These are phyloP conservation scores for Candida quercuum DNA, from an alignment of 805 yeast species.

Conservation along the genomic window DNA sequence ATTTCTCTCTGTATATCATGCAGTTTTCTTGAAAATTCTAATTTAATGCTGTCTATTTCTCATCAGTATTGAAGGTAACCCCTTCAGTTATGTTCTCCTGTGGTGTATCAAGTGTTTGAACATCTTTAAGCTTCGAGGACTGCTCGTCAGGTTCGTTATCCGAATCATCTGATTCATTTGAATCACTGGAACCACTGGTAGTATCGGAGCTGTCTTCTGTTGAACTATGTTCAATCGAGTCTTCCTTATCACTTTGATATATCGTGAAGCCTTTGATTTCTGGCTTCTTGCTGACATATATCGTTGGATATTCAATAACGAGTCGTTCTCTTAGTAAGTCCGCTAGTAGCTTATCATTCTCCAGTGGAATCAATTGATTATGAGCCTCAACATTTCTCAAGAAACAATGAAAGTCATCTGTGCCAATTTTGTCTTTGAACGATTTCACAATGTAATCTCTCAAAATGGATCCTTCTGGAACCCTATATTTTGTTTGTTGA, in stretches of 20 bases:
- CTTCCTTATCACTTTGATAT: constrained; percentile 19
- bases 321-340: constrained; percentile 48
- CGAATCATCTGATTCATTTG: too few relatives aligned
- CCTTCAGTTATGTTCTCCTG: too few relatives aligned
- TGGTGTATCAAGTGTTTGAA: too few relatives aligned
- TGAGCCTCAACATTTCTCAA: constrained; percentile 25
- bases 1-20: too few relatives aligned
- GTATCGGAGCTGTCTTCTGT: constrained; percentile 8
- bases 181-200: constrained; percentile 12
- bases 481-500: constrained; percentile 32
- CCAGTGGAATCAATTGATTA: constrained; percentile 34
- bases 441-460: constrained; percentile 27
- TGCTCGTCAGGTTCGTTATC: too few relatives aligned
- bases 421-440: constrained; percentile 12
- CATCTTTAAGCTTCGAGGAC: too few relatives aligned
- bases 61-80: too few relatives aligned
- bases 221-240: constrained; percentile 1
- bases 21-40: too few relatives aligned
- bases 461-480: constrained; percentile 27
- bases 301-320: constrained; percentile 76
- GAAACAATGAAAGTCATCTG: constrained; percentile 21
- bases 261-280: constrained; percentile 24
- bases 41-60: too few relatives aligned
- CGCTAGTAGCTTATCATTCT: constrained; percentile 33
- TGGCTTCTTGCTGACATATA: constrained; percentile 37